Percentiles rank a stretch among this genome's conserved stretches.
These are phyloP conservation scores for Phialophora macrospora DNA, from an alignment of 2,329 filamentous ascomycete genomes.

Conservation along the genomic window DNA sequence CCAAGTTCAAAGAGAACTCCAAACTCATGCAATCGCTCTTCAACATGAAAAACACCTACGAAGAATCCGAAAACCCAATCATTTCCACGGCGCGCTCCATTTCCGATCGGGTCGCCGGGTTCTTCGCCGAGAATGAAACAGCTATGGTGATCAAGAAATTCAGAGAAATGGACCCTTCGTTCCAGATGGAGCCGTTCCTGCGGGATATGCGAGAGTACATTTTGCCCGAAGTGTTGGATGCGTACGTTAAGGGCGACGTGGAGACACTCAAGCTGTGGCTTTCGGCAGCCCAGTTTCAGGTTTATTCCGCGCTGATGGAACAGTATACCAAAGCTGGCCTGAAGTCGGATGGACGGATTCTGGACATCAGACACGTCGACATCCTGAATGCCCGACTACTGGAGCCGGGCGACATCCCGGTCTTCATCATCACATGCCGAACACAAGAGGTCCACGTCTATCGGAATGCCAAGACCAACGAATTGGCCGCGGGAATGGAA, in stretches of 20 bases:
- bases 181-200: slow-evolving; percentile 93
- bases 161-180: slow-evolving; percentile 89
- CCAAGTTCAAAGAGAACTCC: slow-evolving; percentile 88
- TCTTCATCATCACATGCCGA: slow-evolving; percentile 95
- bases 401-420: slow-evolving; percentile 65
- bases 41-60: slow-evolving; percentile 81
- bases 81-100: slow-evolving; percentile 92
- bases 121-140: slow-evolving; percentile 98
- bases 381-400: slow-evolving; percentile 57
- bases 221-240: slow-evolving; percentile 92
- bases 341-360: slow-evolving; percentile 90
- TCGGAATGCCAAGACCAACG: slow-evolving; percentile 83
- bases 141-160: slow-evolving; percentile 98
- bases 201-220: slow-evolving; percentile 98
- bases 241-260: slow-evolving; percentile 94
- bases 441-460: slow-evolving; percentile 99
- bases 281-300: slow-evolving; percentile 91
- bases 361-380: slow-evolving; percentile 94
- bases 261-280: slow-evolving; percentile 94
- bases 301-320: slow-evolving; percentile 95
- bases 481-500: slow-evolving; percentile 96
- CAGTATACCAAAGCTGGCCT: slow-evolving; percentile 93
- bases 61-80: slow-evolving; percentile 96
- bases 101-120: slow-evolving; percentile 88
- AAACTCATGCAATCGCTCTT: slow-evolving; percentile 88